Conservation (phyloP, 148 eudicot genomes). For the Dianthus caryophyllus region DNA sequence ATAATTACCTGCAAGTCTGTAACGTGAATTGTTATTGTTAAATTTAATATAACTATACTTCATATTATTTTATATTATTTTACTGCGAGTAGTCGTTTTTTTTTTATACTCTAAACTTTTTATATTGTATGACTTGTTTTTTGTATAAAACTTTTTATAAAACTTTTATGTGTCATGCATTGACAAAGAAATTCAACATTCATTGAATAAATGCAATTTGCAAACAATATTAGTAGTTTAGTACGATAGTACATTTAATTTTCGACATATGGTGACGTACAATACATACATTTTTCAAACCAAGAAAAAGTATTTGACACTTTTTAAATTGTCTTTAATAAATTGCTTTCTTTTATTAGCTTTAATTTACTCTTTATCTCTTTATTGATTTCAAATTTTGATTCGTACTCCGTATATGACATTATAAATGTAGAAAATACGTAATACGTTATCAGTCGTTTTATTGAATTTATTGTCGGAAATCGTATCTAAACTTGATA, state of each 20-base stretch:
- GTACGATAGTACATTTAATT: not conserved
- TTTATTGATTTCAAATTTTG: not conserved
- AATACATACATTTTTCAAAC: not conserved
- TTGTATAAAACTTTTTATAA: too few relatives aligned
- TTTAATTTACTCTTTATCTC: not conserved
- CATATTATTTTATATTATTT: too few relatives aligned
- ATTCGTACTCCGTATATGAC: not conserved
- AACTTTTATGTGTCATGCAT: too few relatives aligned
- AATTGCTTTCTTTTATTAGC: not conserved
- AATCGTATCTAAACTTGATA: too few relatives aligned
- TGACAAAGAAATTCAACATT: not conserved
- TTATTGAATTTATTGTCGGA: too few relatives aligned
- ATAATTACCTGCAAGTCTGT: too few relatives aligned
- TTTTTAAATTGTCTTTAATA: not conserved
- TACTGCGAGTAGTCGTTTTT: too few relatives aligned
- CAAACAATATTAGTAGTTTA: constrained; percentile 4
- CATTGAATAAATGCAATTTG: constrained; percentile 4
- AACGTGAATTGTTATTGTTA: too few relatives aligned
- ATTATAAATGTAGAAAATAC: not conserved
- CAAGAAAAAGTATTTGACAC: not conserved
- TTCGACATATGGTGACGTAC: constrained; percentile 2
- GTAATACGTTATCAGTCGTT: too few relatives aligned
- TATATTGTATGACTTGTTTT: too few relatives aligned
- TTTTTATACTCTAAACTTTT: too few relatives aligned
- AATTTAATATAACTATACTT: too few relatives aligned